A percentile compares a stretch with the other conserved stretches of the same genome.
phyloP scores from a whole-genome alignment of 2,329 filamentous ascomycete species.

The Stagonosporopsis tanaceti region DNA sequence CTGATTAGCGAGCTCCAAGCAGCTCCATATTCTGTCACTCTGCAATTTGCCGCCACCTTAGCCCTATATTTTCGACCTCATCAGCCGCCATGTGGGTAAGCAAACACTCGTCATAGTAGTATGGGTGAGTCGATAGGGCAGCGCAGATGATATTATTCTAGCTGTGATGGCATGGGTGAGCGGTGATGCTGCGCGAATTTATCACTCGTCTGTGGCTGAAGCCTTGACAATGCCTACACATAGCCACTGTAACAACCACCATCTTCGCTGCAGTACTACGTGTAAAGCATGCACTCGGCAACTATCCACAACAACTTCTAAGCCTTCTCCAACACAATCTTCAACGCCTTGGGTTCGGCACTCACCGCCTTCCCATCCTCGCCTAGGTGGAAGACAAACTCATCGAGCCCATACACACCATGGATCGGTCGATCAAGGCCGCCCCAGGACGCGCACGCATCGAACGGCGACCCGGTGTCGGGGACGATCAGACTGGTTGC shows the following conservation, averaged over 20 bases:
- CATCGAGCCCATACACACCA: constrained; percentile 19
- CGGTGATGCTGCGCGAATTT: too few species aligned
- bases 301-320: background rate
- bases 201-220: too few species aligned
- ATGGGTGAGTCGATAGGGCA: too few species aligned
- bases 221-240: background rate
- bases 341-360: constrained; percentile 16
- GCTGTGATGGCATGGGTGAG: too few species aligned
- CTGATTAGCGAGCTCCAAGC: too few species aligned
- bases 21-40: too few species aligned
- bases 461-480: constrained; percentile 15
- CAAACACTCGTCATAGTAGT: too few species aligned
- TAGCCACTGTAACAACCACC: background rate
- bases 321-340: constrained; percentile 12
- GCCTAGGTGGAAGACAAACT: constrained; percentile 17
- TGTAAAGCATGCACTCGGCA: background rate
- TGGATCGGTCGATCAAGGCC: constrained; percentile 18
- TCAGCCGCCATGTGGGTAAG: too few species aligned
- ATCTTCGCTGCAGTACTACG: background rate
- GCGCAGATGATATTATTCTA: too few species aligned
- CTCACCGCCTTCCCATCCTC: constrained; percentile 12
- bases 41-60: too few species aligned
- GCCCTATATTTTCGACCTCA: too few species aligned
- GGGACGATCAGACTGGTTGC: constrained; percentile 3
- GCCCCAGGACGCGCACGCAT: constrained; percentile 23